These are phyloP conservation scores for Dittrichia graveolens DNA, from an alignment of 129 eudicot genomes.

Conservation along the genomic window DNA sequence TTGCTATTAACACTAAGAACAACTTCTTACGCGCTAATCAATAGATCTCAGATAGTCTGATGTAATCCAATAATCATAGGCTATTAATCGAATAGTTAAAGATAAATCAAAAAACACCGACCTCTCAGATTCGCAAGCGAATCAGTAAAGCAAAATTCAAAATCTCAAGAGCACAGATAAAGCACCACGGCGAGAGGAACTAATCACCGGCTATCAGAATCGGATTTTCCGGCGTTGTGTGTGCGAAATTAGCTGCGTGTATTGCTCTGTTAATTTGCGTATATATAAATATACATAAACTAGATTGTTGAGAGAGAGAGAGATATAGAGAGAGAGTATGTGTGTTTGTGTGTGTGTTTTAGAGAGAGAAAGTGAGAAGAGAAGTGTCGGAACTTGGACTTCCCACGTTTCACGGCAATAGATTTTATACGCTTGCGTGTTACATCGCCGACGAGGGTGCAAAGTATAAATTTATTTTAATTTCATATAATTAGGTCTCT, in stretches of 20 bases:
- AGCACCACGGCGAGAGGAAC: constrained; percentile 10
- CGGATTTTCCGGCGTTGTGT: constrained; percentile 29
- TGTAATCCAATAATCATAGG: constrained; percentile 4
- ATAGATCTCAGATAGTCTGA: constrained; percentile 24
- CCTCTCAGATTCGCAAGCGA: constrained; percentile 25
- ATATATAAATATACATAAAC: not conserved
- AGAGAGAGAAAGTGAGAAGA: constrained; percentile 27
- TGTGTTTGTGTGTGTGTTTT: not conserved
- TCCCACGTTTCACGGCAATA: constrained; percentile 41
- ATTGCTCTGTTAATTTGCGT: constrained; percentile 6
- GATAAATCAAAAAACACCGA: not conserved
- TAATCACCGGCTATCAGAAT: constrained; percentile 22
- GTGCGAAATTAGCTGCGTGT: constrained; percentile 37
- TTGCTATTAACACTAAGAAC: not conserved
- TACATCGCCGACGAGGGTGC: constrained; percentile 23
- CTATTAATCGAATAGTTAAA: not conserved
- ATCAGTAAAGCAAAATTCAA: constrained; percentile 31
- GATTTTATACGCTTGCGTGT: constrained; percentile 36
- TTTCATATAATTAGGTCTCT: not conserved
- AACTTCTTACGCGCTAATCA: not conserved
- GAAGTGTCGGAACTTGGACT: constrained; percentile 31
- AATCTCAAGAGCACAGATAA: constrained; percentile 16
- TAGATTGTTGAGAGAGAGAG: constrained; percentile 15
- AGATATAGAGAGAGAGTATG: not conserved
- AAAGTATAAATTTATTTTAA: constrained; percentile 15